Evolutionary conservation across 2,329 filamentous ascomycete genomes (phyloP), one percentile per base, ranked within the genome.

Genomic region (Chaetomium sp.): DNA sequence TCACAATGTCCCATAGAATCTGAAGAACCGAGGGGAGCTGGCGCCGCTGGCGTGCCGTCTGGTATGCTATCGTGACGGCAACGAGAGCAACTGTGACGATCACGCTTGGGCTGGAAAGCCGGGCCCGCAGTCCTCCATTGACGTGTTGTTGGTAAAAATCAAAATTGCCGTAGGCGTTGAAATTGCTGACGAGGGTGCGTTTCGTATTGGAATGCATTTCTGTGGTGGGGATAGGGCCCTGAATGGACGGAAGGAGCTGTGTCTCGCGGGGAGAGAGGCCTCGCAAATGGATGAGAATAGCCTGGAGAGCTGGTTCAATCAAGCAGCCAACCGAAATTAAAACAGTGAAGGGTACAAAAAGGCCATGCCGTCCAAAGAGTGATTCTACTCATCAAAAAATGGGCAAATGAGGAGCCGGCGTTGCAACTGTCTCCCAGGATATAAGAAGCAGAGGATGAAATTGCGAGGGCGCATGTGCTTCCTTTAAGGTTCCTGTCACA

Each of bases 1-100:
- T 78, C 35, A 86, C 58, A 33, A 69, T 68, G 70, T 87, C 80
- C 85, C 86, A 88, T 40, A 83, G 65, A 52, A 84, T 67, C 62
- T 77, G 72, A 55, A 73, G 66, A 64, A 77, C 64, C 60, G 71
- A 53, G 49, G 62, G 54, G 43, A 66, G 52, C 62, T 63, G 49
- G 60, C 63, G 47, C 59, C 65, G 53, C 56, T 66, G 60, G 62
- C 67, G 46, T 63, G 67, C 55, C 59, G 67, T 47, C 56, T 73
- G 70, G 64, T 72, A 75, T 49, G 70, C 58, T 34, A 70, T 40
- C 34, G 70, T 68, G 19, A 67, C 62, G 41, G 69, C 34, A 48
- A 76, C 55, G 35, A 74, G 56, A 10, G 68, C 53, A n/a, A 68
- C 43, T 27, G 71, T 64, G 38, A 75, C 52, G 47, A 74, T 34